These are phyloP conservation scores for Mucor saturninus DNA, from an alignment of 371 early-diverging fungal genomes.

Conservation along the genomic window DNA sequence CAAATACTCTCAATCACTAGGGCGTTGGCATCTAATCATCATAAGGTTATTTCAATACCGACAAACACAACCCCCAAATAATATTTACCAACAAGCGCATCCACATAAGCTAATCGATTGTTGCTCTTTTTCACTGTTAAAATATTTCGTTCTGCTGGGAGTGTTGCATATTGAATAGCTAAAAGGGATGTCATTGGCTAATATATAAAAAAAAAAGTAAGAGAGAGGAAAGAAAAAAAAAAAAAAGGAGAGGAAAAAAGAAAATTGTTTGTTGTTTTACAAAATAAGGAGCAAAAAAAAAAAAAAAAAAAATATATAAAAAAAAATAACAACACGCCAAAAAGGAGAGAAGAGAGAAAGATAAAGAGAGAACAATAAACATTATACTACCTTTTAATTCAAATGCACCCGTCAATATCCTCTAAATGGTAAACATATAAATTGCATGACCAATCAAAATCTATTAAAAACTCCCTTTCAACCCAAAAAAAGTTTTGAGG, in stretches of 20 bases:
- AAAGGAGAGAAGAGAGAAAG: conserved; percentile 3
- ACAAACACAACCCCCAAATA: neutral
- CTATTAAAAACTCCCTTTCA: neutral
- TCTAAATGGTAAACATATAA: conserved; percentile 15
- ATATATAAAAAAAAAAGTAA: neutral
- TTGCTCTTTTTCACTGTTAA: neutral
- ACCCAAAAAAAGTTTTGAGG: neutral
- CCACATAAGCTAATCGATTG: conserved; percentile 33
- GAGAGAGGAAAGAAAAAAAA: conserved; percentile 7
- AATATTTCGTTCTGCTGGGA: conserved; percentile 9
- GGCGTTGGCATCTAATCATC: conserved; percentile 57
- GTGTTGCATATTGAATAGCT: conserved; percentile 39
- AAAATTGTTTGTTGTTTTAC: neutral
- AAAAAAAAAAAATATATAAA: conserved; percentile 9
- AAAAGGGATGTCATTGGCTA: conserved; percentile 23
- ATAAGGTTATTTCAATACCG: neutral
- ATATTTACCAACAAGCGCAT: conserved; percentile 33
- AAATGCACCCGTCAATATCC: conserved; percentile 5
- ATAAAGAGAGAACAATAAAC: conserved; percentile 17
- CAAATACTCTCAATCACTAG: conserved; percentile 65
- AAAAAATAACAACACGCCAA: conserved; percentile 16
- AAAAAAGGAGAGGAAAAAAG: neutral
- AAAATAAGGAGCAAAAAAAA: neutral
- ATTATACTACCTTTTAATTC: conserved; percentile 5
- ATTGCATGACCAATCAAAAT: conserved; percentile 16